phyloP scores from a whole-genome alignment of 345 rosid species.

The Gossypium anomalum region DNA sequence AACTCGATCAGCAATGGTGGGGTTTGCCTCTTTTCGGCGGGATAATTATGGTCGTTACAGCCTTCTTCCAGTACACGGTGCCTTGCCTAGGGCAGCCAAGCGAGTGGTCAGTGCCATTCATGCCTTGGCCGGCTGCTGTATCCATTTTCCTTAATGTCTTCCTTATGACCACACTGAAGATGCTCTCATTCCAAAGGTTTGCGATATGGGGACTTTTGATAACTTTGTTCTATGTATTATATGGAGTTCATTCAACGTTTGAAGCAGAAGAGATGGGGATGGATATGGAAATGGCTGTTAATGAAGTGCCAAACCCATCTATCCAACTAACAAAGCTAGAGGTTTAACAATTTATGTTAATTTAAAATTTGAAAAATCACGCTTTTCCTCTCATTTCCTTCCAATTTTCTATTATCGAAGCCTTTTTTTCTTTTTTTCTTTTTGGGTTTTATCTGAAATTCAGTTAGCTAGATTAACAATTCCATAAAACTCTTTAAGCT shows the following conservation, averaged over 20 bases:
- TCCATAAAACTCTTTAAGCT: constrained; percentile 7
- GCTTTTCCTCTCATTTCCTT: neutral
- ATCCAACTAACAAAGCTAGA: constrained; percentile 38
- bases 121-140: constrained; percentile 89
- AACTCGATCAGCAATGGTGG: constrained; percentile 51
- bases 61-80: constrained; percentile 41
- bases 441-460: neutral
- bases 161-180: constrained; percentile 63
- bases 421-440: neutral
- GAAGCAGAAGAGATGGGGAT: constrained; percentile 64
- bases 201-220: constrained; percentile 67
- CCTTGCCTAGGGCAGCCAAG: constrained; percentile 22
- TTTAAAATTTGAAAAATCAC: constrained; percentile 5
- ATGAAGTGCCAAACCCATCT: constrained; percentile 29
- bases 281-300: constrained; percentile 13
- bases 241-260: constrained; percentile 85
- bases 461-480: neutral
- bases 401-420: neutral
- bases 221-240: constrained; percentile 62
- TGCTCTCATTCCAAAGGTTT: constrained; percentile 56
- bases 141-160: constrained; percentile 74
- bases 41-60: constrained; percentile 34
- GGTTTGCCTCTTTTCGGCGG: constrained; percentile 44
- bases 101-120: constrained; percentile 77
- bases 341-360: constrained; percentile 30